Base-by-base conservation (phyloP, 2,329 filamentous ascomycete species). In the Aspergillus ochraceoroseus region DNA sequence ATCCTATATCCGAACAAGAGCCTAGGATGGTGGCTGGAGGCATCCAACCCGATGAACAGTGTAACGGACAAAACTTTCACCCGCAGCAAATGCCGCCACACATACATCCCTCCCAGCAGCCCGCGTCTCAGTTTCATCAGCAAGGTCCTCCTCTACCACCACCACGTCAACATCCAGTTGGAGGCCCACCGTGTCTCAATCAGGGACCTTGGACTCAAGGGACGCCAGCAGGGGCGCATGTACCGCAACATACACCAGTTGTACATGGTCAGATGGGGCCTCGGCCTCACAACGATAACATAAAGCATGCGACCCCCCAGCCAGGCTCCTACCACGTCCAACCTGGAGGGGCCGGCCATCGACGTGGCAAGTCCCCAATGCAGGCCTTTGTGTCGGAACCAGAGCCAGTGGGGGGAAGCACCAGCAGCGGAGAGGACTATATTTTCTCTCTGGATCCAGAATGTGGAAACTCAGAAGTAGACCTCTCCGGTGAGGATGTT, bases 351-450 rank as follows among this genome's bases (percentile, higher is more conserved):
- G 25, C 14, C 18, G 17, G 11, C 5, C 28, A 32, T 12, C 37
- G 30, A 20, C 39, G 41, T 7, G 37, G 20, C 26, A 32, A 37
- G 14, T 41, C 42, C 5, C 26, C 36, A 3, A 42, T 32, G 11
- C 31, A 39, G 13, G 15, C 18, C 2, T 15, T 34, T 17, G 43
- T 43, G 13, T 28, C 47, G 20, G 51, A 52, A 9, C 22, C 33
- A 6, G 49, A 52, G n/a, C 41, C 46, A 23, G 38, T 39, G 8
- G 32, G 36, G 4, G 49, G 51, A n/a, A 45, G 42, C 6, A 47
- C 47, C 39, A 62, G 57, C 26, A 44, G 53, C 15, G 57, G 51
- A n/a, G 57, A 62, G 18, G 57, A 59, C 12, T 56, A 59, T 1
- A 35, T 30, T 7, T 55, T 55, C 28, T 35, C 36, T 5, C 57